Percentiles rank a stretch among this genome's conserved stretches.
phyloP scores from a whole-genome alignment of 805 yeast species.

The Spathaspora arborariae region DNA sequence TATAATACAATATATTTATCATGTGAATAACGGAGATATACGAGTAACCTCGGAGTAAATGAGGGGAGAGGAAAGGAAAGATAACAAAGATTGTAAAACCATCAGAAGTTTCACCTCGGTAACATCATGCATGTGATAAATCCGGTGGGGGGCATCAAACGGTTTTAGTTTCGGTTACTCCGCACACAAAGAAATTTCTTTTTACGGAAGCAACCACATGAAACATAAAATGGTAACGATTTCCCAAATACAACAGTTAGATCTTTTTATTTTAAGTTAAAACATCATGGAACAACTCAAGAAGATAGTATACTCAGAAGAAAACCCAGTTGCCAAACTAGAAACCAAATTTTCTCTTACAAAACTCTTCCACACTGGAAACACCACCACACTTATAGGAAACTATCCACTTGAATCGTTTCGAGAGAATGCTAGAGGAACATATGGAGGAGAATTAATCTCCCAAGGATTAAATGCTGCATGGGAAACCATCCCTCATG shows the following conservation, averaged over 20 bases:
- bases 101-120: no score
- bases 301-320: conserved; percentile 11
- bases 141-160: no score
- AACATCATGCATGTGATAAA: no score
- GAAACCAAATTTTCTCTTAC: conserved; percentile 15
- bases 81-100: no score
- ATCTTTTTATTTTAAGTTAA: no score
- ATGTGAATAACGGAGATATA: not conserved
- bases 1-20: not conserved
- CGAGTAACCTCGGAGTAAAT: not conserved
- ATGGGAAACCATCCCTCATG: conserved; percentile 22
- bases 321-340: conserved; percentile 9
- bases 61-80: no score
- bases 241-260: no score
- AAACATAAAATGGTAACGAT: no score
- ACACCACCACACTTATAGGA: conserved; percentile 10
- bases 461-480: conserved; percentile 35
- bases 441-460: conserved; percentile 38
- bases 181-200: not conserved
- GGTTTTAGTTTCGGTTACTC: not conserved
- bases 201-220: no score
- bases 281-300: conserved; percentile 6
- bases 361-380: conserved; percentile 4
- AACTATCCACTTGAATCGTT: conserved; percentile 20
- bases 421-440: conserved; percentile 25